Base-by-base conservation (phyloP, 495 filamentous ascomycete species). In the Terfezia claveryi region DNA sequence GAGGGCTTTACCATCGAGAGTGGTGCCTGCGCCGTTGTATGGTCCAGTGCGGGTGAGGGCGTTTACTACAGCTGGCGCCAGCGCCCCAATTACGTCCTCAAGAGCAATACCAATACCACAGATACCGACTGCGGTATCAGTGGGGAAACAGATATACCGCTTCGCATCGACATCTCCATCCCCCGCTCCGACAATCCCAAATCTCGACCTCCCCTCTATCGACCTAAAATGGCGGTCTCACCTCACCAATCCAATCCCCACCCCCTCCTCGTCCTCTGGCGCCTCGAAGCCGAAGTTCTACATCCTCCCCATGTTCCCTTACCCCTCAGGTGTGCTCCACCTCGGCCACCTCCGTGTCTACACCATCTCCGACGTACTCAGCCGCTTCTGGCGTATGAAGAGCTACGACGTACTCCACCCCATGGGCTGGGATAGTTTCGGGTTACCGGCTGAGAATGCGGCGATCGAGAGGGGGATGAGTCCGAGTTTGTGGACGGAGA, bases 391-490 rank as follows among this genome's bases (percentile, higher is more conserved):
- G 59, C 76, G 74, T 8, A 81, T 93, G 72, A 77, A 79, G 54
- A 87, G 87, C 3, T 71, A 79, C 63, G 69, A 83, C 54, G 86
- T 93, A 36, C 65, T 92, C 23, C 76, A 91, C 53, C 87, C 87
- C 32, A 92, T 94, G 78, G 87, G 85, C 3, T 94, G 87, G 87
- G 87, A 94, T 72, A 85, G 84, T 17, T 92, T 94, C 65, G 87
- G 87, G 3, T 70, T 94, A 46, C 87, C 87, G 9, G 87, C 87
- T 38, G 87, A 94, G 69, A 94, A 94, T 69, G 87, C 87, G 16
- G 87, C 87, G n/a, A 88, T 93, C 56, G 85, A 92, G 68, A 71
- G 81, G 53, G 83, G 84, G 38, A 71, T 89, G 57, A 75, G 85
- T 67, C 85, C 87, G 8, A 80, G 76, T 11, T 70, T 68, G 0